phyloP scores from a whole-genome alignment of 2,329 filamentous ascomycete species.

The Eutypa lata region DNA sequence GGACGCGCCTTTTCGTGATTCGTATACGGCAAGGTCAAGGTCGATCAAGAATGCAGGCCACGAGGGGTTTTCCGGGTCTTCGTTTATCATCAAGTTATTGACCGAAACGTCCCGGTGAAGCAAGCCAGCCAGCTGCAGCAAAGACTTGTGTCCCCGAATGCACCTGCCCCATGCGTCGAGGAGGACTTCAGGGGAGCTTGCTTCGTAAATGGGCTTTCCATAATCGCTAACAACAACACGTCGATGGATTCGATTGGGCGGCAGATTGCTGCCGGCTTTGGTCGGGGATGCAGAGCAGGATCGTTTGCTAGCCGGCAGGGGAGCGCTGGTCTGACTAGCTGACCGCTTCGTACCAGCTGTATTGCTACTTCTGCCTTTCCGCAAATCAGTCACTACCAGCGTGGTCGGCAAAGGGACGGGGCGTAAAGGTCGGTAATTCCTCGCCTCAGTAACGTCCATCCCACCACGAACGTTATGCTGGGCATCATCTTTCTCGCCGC shows the following conservation, averaged over 20 bases:
- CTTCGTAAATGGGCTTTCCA: slow-evolving; percentile 34
- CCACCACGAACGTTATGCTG: slow-evolving; percentile 1
- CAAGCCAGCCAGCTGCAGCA: slow-evolving; percentile 25
- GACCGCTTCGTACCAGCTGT: not conserved
- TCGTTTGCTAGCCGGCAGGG: not conserved
- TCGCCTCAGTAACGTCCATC: not conserved
- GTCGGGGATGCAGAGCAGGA: not conserved
- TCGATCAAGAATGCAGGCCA: slow-evolving; percentile 32
- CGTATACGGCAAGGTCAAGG: slow-evolving; percentile 27
- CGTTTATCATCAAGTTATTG: slow-evolving; percentile 36
- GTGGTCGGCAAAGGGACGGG: too few relatives aligned
- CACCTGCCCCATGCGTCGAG: slow-evolving; percentile 31
- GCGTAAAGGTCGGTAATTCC: not conserved
- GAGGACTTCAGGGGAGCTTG: slow-evolving; percentile 29
- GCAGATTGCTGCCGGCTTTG: not conserved
- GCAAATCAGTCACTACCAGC: not conserved
- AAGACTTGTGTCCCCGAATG: slow-evolving; percentile 32
- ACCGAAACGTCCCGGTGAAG: slow-evolving; percentile 38
- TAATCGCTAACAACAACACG: slow-evolving; percentile 35
- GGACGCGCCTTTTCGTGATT: slow-evolving; percentile 21
- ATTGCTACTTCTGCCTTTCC: not conserved
- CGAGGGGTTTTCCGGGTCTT: slow-evolving; percentile 29
- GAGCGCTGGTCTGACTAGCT: not conserved
- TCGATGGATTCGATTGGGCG: slow-evolving; percentile 34
- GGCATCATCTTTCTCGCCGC: not conserved